Evolutionary conservation across 139 green algal species (phyloP).

Genomic region (Picochlorum sp.): DNA sequence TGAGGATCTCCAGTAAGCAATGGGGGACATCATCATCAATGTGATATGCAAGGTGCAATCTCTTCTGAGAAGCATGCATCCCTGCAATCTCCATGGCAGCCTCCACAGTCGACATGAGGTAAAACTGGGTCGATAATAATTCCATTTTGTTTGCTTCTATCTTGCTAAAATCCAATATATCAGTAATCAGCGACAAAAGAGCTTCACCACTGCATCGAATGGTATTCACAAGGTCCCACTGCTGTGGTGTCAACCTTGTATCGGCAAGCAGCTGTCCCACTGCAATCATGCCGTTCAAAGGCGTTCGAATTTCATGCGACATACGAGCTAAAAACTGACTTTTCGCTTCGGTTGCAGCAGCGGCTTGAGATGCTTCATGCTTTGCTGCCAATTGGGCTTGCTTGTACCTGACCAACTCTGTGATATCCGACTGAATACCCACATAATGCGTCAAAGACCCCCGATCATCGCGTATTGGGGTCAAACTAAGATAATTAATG

Average conservation of each 20-base stretch:
- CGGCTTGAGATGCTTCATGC: constrained; percentile 48
- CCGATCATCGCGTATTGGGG: constrained; percentile 50
- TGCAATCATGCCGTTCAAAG: constrained; percentile 90
- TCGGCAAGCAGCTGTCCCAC: constrained; percentile 76
- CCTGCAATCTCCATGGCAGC: constrained; percentile 77
- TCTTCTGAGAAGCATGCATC: constrained; percentile 55
- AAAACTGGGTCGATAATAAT: constrained; percentile 45
- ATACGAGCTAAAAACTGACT: constrained; percentile 86
- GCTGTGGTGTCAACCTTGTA: constrained; percentile 39
- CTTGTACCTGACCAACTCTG: constrained; percentile 58
- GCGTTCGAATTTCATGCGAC: constrained; percentile 90
- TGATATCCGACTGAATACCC: constrained; percentile 77
- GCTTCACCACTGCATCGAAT: constrained; percentile 71
- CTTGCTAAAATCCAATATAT: constrained; percentile 85
- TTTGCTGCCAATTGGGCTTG: constrained; percentile 52
- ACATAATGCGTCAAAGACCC: constrained; percentile 69
- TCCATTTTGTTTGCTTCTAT: constrained; percentile 80
- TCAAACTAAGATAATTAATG: constrained; percentile 69
- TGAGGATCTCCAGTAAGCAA: constrained; percentile 51
- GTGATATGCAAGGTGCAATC: constrained; percentile 69
- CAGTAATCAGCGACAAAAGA: constrained; percentile 77
- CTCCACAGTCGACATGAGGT: constrained; percentile 66
- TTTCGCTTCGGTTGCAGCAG: constrained; percentile 77
- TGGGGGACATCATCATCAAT: constrained; percentile 28
- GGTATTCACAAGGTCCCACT: constrained; percentile 74